Percentiles rank a stretch among this genome's conserved stretches.
These are phyloP conservation scores for Nakazawaea wickerhamii DNA, from an alignment of 805 yeast genomes.

Conservation along the genomic window DNA sequence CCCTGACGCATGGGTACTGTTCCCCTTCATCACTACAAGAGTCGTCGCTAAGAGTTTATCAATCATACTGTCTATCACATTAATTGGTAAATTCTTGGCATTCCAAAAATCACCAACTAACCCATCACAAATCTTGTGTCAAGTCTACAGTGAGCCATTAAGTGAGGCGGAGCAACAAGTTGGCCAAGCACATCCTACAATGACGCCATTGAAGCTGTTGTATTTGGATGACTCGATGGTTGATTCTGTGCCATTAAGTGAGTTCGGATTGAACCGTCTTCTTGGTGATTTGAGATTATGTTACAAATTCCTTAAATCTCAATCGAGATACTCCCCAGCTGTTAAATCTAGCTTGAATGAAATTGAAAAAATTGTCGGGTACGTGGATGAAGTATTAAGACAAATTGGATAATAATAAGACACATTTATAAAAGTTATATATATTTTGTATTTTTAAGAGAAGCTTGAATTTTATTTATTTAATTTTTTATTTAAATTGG, in stretches of 20 bases:
- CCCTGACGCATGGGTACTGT: constrained; percentile 13
- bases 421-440: too few species aligned
- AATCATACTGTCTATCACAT: constrained; percentile 9
- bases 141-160: constrained; percentile 5
- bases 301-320: constrained; percentile 5
- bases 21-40: background rate
- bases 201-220: background rate
- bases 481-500: too few species aligned
- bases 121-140: background rate
- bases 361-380: constrained; percentile 5
- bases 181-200: background rate
- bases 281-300: constrained; percentile 6
- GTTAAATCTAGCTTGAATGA: background rate
- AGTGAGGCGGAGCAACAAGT: background rate
- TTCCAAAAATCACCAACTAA: background rate
- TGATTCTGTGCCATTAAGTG: constrained; percentile 5
- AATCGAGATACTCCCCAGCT: background rate
- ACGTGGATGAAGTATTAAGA: constrained; percentile 9
- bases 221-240: background rate
- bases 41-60: constrained; percentile 1
- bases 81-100: constrained; percentile 5
- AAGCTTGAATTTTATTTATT: too few species aligned
- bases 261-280: constrained; percentile 2
- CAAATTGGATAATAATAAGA: background rate
- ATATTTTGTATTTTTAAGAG: too few species aligned